These are phyloP conservation scores for Carex arenaria DNA, from an alignment of 202 grass and related monocot species.

Conservation along the genomic window DNA sequence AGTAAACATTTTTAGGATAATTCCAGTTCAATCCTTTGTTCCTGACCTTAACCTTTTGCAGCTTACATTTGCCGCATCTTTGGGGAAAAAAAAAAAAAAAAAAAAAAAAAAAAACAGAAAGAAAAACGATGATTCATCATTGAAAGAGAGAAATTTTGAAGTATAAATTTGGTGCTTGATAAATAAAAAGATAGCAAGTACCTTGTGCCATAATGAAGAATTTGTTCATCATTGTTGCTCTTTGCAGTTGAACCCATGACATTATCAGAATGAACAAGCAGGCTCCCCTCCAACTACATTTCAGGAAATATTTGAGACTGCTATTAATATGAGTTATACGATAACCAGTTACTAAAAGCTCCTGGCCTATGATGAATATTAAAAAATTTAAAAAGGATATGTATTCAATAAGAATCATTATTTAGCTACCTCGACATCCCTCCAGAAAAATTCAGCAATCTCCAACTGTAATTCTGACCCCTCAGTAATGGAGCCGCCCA, in stretches of 20 bases:
- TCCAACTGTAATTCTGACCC: slow-evolving; percentile 97
- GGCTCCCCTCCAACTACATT: slow-evolving; percentile 75
- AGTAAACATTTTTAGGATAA: slow-evolving; percentile 81
- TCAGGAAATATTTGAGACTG: slow-evolving; percentile 14
- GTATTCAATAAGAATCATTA: slow-evolving; percentile 10
- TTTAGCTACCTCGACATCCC: slow-evolving; percentile 75
- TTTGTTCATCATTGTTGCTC: slow-evolving; percentile 46
- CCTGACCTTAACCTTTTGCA: slow-evolving; percentile 57
- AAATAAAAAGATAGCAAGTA: slow-evolving; percentile 25
- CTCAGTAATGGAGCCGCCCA: slow-evolving; percentile 62
- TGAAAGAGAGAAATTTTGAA: not conserved
- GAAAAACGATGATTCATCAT: not conserved
- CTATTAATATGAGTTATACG: not conserved
- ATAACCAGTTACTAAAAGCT: not conserved
- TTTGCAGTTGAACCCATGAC: slow-evolving; percentile 74
- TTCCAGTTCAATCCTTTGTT: slow-evolving; percentile 87
- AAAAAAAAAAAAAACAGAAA: not conserved
- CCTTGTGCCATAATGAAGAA: slow-evolving; percentile 69
- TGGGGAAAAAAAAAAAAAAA: slow-evolving; percentile 1
- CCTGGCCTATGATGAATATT: not conserved
- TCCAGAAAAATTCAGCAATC: slow-evolving; percentile 87
- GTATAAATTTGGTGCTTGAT: not conserved
- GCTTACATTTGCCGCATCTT: slow-evolving; percentile 84
- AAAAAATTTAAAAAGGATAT: not conserved
- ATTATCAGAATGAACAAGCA: slow-evolving; percentile 80